Percentiles rank a stretch among this genome's conserved stretches.
Evolutionary conservation across 768 basidiomycete genomes (phyloP).

Genomic region (Macrolepiota dolichaula): DNA sequence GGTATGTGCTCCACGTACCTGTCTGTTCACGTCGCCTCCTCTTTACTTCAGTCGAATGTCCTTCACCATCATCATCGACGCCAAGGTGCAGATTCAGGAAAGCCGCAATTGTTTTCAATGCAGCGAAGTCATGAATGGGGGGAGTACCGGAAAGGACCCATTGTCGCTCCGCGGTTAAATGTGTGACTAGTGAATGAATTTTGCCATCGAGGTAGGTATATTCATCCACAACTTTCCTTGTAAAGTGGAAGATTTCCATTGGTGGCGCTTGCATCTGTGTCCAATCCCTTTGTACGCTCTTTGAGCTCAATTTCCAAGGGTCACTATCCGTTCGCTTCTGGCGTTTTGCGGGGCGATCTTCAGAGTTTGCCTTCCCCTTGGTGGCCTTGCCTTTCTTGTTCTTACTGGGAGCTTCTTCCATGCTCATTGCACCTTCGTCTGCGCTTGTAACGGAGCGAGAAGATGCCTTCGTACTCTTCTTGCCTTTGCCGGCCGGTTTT

Average conservation of each 20-base stretch:
- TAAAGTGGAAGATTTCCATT: conserved; percentile 89
- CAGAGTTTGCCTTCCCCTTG: conserved; percentile 31
- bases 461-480: conserved; percentile 14
- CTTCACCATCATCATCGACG: conserved; percentile 85
- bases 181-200: conserved; percentile 73
- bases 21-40: conserved; percentile 84
- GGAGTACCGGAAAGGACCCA: conserved; percentile 99
- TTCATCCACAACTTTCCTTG: conserved; percentile 88
- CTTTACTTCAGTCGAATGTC: conserved; percentile 70
- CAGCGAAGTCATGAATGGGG: conserved; percentile 86
- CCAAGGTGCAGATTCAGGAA: conserved; percentile 91
- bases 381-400: conserved; percentile 31
- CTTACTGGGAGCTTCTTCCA: conserved; percentile 42
- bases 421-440: conserved; percentile 51
- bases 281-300: conserved; percentile 68
- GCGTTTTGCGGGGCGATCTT: conserved; percentile 47
- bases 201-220: conserved; percentile 90
- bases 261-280: conserved; percentile 78
- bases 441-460: conserved; percentile 24
- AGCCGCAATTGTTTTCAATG: conserved; percentile 86
- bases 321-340: conserved; percentile 65
- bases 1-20: conserved; percentile 39
- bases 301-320: conserved; percentile 72
- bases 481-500: conserved; percentile 11
- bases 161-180: conserved; percentile 70